A percentile compares a stretch with the other conserved stretches of the same genome.
Conservation (phyloP, 2,329 filamentous ascomycete genomes). For the Daldinia eschscholtzii region DNA sequence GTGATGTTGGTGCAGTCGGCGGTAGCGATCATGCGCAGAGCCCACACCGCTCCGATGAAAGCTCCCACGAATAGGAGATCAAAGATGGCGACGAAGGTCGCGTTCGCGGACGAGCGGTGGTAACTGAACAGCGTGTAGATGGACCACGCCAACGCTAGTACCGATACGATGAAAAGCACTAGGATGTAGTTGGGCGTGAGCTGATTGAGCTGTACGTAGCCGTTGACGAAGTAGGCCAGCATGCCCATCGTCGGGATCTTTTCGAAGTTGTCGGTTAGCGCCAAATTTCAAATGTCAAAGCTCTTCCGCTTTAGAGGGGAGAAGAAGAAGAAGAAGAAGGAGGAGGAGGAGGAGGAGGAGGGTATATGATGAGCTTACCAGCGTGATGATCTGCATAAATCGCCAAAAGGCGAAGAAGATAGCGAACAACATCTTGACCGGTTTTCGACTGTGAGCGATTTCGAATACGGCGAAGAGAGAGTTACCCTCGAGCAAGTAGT, state of each 20-base stretch:
- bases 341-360: background rate
- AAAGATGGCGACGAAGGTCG: conserved; percentile 70
- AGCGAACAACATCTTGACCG: conserved; percentile 69
- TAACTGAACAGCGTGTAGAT: conserved; percentile 75
- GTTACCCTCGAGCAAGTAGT: background rate
- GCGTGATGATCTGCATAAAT: conserved; percentile 71
- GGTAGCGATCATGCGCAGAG: conserved; percentile 68
- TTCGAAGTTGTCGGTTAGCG: conserved; percentile 48
- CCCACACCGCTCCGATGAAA: conserved; percentile 72
- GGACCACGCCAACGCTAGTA: conserved; percentile 73
- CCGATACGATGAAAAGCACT: conserved; percentile 75
- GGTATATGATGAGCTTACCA: conserved; percentile 60
- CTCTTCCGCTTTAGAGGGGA: background rate
- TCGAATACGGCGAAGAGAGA: background rate
- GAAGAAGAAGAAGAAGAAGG: background rate
- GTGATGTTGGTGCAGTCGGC: conserved; percentile 76
- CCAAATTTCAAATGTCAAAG: background rate
- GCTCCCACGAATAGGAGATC: conserved; percentile 73
- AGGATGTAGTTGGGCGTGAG: conserved; percentile 74
- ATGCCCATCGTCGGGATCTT: conserved; percentile 76
- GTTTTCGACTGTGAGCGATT: background rate
- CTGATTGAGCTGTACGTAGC: conserved; percentile 67
- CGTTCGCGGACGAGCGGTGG: conserved; percentile 71
- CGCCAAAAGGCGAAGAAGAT: conserved; percentile 73
- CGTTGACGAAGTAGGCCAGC: conserved; percentile 74